Base-by-base conservation (phyloP, 73 alveolate species). In the Vitrella brassicaformis region DNA sequence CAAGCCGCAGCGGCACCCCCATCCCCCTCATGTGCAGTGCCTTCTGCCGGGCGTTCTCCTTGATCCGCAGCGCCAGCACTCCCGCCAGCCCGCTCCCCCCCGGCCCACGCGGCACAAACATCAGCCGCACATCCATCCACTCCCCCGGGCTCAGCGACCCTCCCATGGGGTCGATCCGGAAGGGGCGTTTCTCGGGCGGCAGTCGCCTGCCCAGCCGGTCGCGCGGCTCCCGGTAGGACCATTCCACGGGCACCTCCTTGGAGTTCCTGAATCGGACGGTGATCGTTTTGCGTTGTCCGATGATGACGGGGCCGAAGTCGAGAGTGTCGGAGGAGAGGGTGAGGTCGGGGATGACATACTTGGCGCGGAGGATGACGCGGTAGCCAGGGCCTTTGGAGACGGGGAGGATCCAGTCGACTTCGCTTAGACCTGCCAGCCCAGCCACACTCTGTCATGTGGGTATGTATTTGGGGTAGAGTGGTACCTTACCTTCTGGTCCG, bases 251-350 rank as follows among this genome's bases (percentile, higher is more conserved):
- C 0, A 88, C 95, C 80, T 86, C 90, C 72, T 86, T 81, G 39
- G 82, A 86, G 80, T 89, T 90, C 66, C 79, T 96, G 56, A 86
- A 82, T 87, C 96, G 89, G 47, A 94, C 89, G 84, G 89, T 91
- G 80, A 94, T 87, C 14, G 93, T 85, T 86, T 91, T 94, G 81
- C 94, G 90, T 71, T 94, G 88, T 26, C 96, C 96, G 26, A 91
- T 90, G 69, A 91, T 85, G 66, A 94, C 98, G 72, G 91, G 91
- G n/a, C 92, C 94, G 89, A 94, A 91, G 77, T 94, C 98, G 28
- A 94, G 78, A 71, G 86, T 76, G 72, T 92, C 95, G 27, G 95
- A 82, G 68, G 94, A 87, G 89, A 94, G 82, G 27, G 92, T 85
- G 31, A 94, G 86, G 85, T 91, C 95, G 18, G 98, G 98, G 29